These are phyloP conservation scores for Saccharomycopsis javanensis DNA, from an alignment of 805 yeast genomes.

Conservation along the genomic window DNA sequence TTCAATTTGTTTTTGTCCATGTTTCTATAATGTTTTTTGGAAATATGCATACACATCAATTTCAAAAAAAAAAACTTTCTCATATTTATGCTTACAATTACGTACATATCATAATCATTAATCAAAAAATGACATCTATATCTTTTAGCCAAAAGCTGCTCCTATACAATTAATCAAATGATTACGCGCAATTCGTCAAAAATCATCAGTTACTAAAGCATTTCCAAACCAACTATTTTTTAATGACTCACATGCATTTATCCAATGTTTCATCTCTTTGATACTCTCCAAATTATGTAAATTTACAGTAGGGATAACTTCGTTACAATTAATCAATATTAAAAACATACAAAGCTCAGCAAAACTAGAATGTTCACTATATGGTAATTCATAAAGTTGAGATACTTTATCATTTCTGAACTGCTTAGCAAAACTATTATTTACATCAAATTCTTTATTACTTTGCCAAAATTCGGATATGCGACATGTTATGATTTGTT, in stretches of 20 bases:
- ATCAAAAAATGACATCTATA: too few relatives aligned
- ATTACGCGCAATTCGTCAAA: too few relatives aligned
- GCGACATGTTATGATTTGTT: constrained; percentile 7
- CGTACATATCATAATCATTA: too few relatives aligned
- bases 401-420: constrained; percentile 27
- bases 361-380: constrained; percentile 90
- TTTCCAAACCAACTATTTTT: constrained; percentile 10
- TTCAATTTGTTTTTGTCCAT: too few relatives aligned
- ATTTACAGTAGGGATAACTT: constrained; percentile 76
- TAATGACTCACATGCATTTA: constrained; percentile 25
- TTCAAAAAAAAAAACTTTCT: too few relatives aligned
- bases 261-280: constrained; percentile 29
- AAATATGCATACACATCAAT: too few relatives aligned
- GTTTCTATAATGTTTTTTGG: too few relatives aligned
- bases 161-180: too few relatives aligned
- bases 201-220: background rate
- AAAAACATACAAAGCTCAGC: constrained; percentile 66
- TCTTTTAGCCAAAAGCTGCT: too few relatives aligned
- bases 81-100: too few relatives aligned
- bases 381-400: constrained; percentile 62
- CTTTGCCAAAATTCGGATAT: constrained; percentile 7
- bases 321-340: constrained; percentile 36
- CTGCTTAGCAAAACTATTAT: constrained; percentile 26
- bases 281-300: constrained; percentile 24
- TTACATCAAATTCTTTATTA: constrained; percentile 16